Percentiles rank a stretch among this genome's conserved stretches.
Evolutionary conservation across 2,329 filamentous ascomycete genomes (phyloP).

Genomic region (Fusarium dlaminii): DNA sequence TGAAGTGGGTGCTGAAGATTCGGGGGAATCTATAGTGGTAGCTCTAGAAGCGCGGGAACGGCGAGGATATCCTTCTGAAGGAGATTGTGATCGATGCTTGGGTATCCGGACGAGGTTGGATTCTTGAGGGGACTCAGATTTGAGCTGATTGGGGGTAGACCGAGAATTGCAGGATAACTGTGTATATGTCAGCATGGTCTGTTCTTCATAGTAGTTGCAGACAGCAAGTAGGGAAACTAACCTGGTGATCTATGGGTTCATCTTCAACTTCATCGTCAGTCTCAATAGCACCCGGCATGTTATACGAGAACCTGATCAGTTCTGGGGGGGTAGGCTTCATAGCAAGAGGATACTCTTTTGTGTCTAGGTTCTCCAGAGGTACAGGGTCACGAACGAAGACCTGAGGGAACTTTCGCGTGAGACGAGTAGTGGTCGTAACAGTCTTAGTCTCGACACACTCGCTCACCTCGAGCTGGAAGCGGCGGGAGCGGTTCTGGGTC

Average conservation of each 20-base stretch:
- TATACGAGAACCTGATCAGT: conserved; percentile 80
- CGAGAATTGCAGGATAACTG: conserved; percentile 34
- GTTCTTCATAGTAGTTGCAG: not conserved
- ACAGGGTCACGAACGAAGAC: conserved; percentile 79
- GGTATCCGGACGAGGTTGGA: conserved; percentile 41
- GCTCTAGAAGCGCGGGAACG: conserved; percentile 44
- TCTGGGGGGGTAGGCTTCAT: conserved; percentile 82
- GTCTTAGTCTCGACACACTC: conserved; percentile 75
- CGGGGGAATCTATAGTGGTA: conserved; percentile 45
- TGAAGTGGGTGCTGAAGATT: conserved; percentile 31
- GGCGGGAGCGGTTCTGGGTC: conserved; percentile 48
- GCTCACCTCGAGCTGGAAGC: conserved; percentile 66
- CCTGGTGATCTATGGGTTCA: conserved; percentile 29
- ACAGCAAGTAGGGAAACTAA: conserved; percentile 20
- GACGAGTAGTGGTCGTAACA: conserved; percentile 92
- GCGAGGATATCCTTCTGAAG: conserved; percentile 47
- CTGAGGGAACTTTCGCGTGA: conserved; percentile 85
- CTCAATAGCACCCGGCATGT: conserved; percentile 56
- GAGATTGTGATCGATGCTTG: conserved; percentile 47
- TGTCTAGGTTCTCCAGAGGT: conserved; percentile 76
- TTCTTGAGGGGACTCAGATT: conserved; percentile 42
- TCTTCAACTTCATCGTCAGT: conserved; percentile 40
- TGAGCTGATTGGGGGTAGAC: conserved; percentile 41
- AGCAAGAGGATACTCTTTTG: conserved; percentile 90
- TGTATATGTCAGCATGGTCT: conserved; percentile 9